Base-by-base conservation (phyloP, 495 filamentous ascomycete genomes). In the Chaetomidium leptoderma region DNA sequence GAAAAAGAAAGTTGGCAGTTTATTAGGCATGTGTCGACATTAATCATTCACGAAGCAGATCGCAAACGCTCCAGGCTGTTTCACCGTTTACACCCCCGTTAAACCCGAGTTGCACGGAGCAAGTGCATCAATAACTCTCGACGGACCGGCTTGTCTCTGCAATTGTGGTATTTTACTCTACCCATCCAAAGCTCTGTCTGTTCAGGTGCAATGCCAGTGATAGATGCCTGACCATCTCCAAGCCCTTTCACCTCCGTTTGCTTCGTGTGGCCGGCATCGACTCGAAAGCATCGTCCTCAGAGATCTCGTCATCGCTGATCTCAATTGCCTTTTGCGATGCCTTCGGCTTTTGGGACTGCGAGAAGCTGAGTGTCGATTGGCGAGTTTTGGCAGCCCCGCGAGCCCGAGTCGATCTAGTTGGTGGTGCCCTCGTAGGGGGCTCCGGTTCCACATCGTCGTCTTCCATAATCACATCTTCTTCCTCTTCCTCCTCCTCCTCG, bases 241-340 rank as follows among this genome's bases (percentile, higher is more conserved):
- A 37, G 4, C 8, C 13, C 29, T 10, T 21, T 61, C 55, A 66
- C 0, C 59, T 36, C 1, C 65, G 61, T 16, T 58, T 59, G 17
- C 46, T 64, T 54, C 72, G 66, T 27, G 70, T 68, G 7, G 67
- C 50, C 2, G 77, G 77, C 53, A 75, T 72, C 11, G 72, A 64
- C 70, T 93, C 90, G 73, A 95, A 93, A 1, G 87, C 90, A 75
- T 96, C 91, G 55, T 83, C 83, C 37, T 87, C 86, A 1, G 81
- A 85, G 6, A 90, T 89, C 56, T 87, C 88, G 63, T 91, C 89
- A 60, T 89, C 87, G 58, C 90, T 84, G 55, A 87, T 80, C 62
- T 86, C 78, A 66, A 71, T 70, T 53, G 65, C 74, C 70, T 73
- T 73, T 69, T 72, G 70, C 42, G 66, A 42, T 65, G 68, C 72